Evolutionary conservation across 371 early-diverging fungal genomes (phyloP), one percentile per base, ranked within the genome.

Genomic region (Mucor saturninus): DNA sequence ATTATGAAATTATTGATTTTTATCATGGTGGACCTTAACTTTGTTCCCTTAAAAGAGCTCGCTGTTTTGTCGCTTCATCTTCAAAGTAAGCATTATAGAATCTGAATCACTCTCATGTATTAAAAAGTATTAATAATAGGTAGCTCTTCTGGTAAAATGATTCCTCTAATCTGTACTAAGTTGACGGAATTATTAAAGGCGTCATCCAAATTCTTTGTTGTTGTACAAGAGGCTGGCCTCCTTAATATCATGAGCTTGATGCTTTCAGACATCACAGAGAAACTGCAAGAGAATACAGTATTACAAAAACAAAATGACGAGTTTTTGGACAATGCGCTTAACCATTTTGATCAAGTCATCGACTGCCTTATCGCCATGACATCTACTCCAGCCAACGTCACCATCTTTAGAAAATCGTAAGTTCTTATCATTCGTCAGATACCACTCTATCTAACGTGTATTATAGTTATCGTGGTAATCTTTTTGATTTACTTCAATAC

Each of bases 41-140:
- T 89, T 65, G 88, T 90, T 5, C 89, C 90, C 0, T 81, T 90
- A 45, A 80, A 84, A 43, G 89, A 88, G 31, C 61, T 87, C 29
- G 86, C 86, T 30, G 85, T 87, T 7, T 57, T 87, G 10, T 86
- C 84, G 0, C 73, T 87, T 5, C 85, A 89, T 68, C 79, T 89
- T 54, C 87, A 89, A 76, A 85, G 86, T 80, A 73, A 42, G 32
- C 31, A 1, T 4, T 21, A 32, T 43, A 9, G 15, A 21, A 13
- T 4, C 4, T 30, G 1, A 9, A 30, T 30, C 28, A 30, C 6
- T 3, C 6, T 8, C 21, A 10, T 50, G 30, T 5, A 11, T 30
- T 8, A 11, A 29, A 29, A 9, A 30, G 2, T 30, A 30, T 30
- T 43, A 21, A 21, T 5, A 42, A 37, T 55, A 76, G 81, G 79